Evolutionary conservation across 2,329 filamentous ascomycete species (phyloP).

Genomic region (Colletotrichum higginsianum): DNA sequence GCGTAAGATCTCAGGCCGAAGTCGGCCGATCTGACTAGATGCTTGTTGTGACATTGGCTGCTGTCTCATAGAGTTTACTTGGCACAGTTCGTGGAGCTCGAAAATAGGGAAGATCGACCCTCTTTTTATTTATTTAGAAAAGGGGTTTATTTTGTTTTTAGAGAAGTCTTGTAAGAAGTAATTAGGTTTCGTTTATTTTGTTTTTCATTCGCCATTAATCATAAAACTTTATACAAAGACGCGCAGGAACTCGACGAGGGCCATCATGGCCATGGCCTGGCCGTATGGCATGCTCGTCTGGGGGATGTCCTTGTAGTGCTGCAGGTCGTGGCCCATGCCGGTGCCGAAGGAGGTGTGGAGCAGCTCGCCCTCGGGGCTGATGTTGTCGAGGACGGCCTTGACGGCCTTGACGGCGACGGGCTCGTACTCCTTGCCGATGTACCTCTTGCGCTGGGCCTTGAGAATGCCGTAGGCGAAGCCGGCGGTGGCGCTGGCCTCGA

Average conservation of each 20-base stretch:
- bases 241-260: conserved; percentile 80
- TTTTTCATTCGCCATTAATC: conserved; percentile 34
- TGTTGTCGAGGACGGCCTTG: conserved; percentile 75
- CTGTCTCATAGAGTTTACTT: no score
- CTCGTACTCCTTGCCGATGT: conserved; percentile 75
- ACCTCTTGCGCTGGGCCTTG: conserved; percentile 79
- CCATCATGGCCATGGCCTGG: conserved; percentile 89
- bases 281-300: conserved; percentile 88
- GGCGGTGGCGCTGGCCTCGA: conserved; percentile 83
- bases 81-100: no score
- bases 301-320: conserved; percentile 84
- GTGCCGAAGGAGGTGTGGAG: conserved; percentile 84
- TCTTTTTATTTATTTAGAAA: background rate
- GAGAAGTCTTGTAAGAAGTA: no score
- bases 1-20: background rate
- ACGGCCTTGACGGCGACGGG: conserved; percentile 76
- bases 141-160: no score
- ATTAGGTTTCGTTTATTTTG: conserved; percentile 9
- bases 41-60: no score
- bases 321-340: conserved; percentile 79
- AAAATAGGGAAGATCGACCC: background rate
- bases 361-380: conserved; percentile 78
- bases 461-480: conserved; percentile 87
- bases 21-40: background rate
- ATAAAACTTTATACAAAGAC: conserved; percentile 49